Conservation (phyloP, 2,329 filamentous ascomycete genomes). For the Lasiodiplodia gonubiensis region DNA sequence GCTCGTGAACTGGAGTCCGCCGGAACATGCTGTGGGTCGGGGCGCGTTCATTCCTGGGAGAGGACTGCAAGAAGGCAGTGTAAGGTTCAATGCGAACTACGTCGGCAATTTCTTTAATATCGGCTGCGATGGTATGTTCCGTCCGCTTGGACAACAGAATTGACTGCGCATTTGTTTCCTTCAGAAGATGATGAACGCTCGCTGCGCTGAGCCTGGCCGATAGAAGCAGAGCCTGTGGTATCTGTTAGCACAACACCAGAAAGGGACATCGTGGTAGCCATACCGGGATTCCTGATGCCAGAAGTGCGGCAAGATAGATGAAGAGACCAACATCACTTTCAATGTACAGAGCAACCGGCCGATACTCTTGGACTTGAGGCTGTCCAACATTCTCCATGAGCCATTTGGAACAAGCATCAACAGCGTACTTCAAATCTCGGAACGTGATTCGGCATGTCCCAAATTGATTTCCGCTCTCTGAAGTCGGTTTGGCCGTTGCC, state of each 20-base stretch:
- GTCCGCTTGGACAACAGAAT: slow-evolving; percentile 3
- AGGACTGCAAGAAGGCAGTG: neutral
- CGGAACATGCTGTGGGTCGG: neutral
- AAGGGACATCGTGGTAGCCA: neutral
- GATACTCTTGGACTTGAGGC: neutral
- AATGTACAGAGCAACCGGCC: slow-evolving; percentile 39
- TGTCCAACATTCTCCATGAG: neutral
- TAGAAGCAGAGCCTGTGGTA: slow-evolving; percentile 32
- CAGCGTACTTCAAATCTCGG: neutral
- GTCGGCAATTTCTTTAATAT: neutral
- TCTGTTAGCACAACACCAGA: neutral
- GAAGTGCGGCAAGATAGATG: slow-evolving; percentile 37
- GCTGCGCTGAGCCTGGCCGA: slow-evolving; percentile 34
- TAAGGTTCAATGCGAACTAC: neutral
- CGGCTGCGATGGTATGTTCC: neutral
- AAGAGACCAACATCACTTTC: slow-evolving; percentile 41
- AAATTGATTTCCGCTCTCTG: neutral
- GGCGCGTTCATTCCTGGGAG: neutral
- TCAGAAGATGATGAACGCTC: neutral
- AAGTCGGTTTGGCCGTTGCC: slow-evolving; percentile 28
- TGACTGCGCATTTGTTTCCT: neutral
- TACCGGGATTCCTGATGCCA: slow-evolving; percentile 36
- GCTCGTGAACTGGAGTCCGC: neutral
- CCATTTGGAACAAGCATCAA: neutral
- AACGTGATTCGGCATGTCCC: neutral